These are phyloP conservation scores for Phytophthora idaei DNA, from an alignment of 352 stramenopile genomes.

Conservation along the genomic window DNA sequence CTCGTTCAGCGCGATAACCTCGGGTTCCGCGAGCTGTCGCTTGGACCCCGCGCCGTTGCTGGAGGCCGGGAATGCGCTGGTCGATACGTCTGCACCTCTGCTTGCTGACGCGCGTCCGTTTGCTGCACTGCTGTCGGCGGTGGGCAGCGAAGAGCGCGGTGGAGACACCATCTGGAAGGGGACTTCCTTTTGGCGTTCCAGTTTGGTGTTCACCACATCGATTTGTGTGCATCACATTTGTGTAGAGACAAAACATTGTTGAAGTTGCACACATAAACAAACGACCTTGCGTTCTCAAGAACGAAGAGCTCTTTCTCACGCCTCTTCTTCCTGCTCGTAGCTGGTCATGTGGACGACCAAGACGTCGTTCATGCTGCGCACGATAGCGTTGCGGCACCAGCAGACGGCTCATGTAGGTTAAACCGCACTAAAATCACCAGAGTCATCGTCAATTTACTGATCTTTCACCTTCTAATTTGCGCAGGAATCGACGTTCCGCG, in stretches of 20 bases:
- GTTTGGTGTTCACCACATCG: neutral
- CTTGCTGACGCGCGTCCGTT: slow-evolving; percentile 12
- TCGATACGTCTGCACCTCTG: slow-evolving; percentile 10
- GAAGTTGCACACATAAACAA: neutral
- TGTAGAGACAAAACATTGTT: neutral
- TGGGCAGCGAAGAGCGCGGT: slow-evolving; percentile 3
- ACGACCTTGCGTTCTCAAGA: too few species aligned
- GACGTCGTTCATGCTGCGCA: slow-evolving; percentile 11
- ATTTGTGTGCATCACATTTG: neutral
- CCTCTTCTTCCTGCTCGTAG: neutral
- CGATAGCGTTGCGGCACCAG: slow-evolving; percentile 14
- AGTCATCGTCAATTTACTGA: neutral
- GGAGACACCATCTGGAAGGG: slow-evolving; percentile 20
- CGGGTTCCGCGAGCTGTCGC: slow-evolving; percentile 46
- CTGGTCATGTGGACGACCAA: slow-evolving; percentile 14
- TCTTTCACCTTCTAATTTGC: neutral
- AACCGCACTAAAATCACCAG: neutral
- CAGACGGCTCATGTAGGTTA: slow-evolving; percentile 15
- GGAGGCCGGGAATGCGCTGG: neutral
- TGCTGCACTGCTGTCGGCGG: neutral
- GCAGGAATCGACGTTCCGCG: slow-evolving; percentile 84
- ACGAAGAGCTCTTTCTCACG: too few species aligned
- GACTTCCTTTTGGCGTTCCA: neutral
- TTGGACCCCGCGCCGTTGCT: slow-evolving; percentile 16
- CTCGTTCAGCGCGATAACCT: slow-evolving; percentile 72